Base-by-base conservation (phyloP, 164 flowering plant genomes). In the Sextonia rubra region DNA sequence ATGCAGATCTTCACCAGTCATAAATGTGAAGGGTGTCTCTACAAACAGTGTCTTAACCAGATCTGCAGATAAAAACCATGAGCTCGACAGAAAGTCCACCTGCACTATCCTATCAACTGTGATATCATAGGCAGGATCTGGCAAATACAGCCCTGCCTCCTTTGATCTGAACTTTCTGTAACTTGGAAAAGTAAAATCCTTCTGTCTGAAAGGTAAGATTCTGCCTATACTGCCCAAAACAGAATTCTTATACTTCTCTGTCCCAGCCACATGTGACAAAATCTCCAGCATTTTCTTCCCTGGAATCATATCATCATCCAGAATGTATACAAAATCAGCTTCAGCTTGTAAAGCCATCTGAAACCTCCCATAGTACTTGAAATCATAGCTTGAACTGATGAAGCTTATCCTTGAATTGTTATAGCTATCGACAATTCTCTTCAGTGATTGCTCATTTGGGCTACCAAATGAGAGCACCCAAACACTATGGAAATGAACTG, bases 81-180 rank as follows among this genome's bases (percentile, higher is more conserved):
- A 93, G 79, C 99, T 95, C 0, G 98, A 95, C 56, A 95, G 88
- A 67, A 95, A 95, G 80, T 95, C 98, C 52, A 93, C 99, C 85
- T 95, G 98, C 67, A 93, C 97, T 27, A 95, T 86, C 75, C 77
- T 85, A 70, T 93, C 90, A 48, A 95, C 82, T 0, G 84, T 83
- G 81, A 95, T 91, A 70, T 90, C 93, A 79, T 95, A 95, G 56
- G 99, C 99, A 62, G 99, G 99, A 69, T 95, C 99, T 58, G 99
- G 99, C 89, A 95, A 81, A 74, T 95, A 95, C 25, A 95, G 86
- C 12, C 99, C 99, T 14, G 99, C 99, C 79, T 95, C 98, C 84
- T 89, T 95, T 1, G 98, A 91, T 22, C 91, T 75, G 60, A 93
- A 95, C 81, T 95, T 95, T 73, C 99, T 74, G 65, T 95, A 95